Base-by-base conservation (phyloP, 345 rosid genomes). In the Dipteronia sinensis region DNA sequence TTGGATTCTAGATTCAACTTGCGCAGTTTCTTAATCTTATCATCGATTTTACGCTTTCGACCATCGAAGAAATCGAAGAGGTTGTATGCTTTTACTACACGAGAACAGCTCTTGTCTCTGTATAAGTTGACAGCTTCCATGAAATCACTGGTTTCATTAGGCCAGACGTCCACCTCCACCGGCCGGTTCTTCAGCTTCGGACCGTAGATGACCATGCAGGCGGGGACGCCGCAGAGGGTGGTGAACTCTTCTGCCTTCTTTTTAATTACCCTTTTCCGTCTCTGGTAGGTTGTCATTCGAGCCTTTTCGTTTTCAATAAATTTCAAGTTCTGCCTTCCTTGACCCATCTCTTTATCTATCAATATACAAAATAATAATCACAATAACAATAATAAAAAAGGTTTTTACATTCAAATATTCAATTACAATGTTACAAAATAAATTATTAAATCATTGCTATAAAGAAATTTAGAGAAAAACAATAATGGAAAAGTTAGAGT, bases 191-290 rank as follows among this genome's bases (percentile, higher is more conserved):
- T 44, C 9, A 38, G 19, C 59, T 11, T 70, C 1, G 85, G 87
- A 0, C 87, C 87, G 4, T 82, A 83, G 67, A 86, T 78, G 63
- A 86, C 72, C 71, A 86, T 55, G 76, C 87, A 84, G 0, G 85
- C 72, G 27, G 83, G 74, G 8, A 86, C 79, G 15, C 82, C 87
- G 12, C 89, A 86, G 8, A 76, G 78, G 6, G 22, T 76, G 65
- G 72, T 10, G 53, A 76, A 67, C 49, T 76, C 79, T 31, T 13
- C 40, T 27, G 85, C 85, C 55, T 86, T 84, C 79, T 82, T 86
- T 1, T 42, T 79, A 58, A 86, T 53, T 51, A 82, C 79, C 15
- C 65, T 75, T 71, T 86, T 84, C 17, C 85, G 73, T 62, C 80
- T 86, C 70, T 74, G 77, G 74, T 79, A 86, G 17, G 85, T 86